A percentile compares a stretch with the other conserved stretches of the same genome.
Evolutionary conservation across 768 basidiomycete species (phyloP).

Genomic region (Boletellus sp.): DNA sequence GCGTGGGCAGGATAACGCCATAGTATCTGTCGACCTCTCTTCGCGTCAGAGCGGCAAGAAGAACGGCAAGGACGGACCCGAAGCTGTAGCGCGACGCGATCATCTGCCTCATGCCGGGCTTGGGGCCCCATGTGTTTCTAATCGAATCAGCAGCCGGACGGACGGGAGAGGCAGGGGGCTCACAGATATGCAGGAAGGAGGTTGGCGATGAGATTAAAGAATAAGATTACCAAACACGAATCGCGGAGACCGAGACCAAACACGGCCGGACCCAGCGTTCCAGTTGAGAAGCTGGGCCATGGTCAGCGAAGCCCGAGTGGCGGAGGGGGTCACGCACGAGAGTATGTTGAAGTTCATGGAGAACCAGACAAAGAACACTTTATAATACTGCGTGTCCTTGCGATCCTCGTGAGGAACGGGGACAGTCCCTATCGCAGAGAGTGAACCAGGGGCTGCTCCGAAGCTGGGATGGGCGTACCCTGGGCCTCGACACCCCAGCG

Average conservation of each 20-base stretch:
- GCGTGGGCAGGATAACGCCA: slow-evolving; percentile 48
- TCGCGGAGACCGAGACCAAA: slow-evolving; percentile 61
- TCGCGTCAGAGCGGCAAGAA: slow-evolving; percentile 11
- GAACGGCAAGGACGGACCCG: slow-evolving; percentile 40
- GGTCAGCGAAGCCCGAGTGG: neutral
- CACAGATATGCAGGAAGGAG: slow-evolving; percentile 59
- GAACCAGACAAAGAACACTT: slow-evolving; percentile 72
- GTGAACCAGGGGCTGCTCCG: neutral
- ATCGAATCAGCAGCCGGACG: neutral
- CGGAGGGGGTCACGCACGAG: slow-evolving; percentile 33
- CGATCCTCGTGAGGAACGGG: slow-evolving; percentile 51
- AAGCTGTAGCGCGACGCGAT: slow-evolving; percentile 63
- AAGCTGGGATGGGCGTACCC: slow-evolving; percentile 10
- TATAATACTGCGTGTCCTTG: slow-evolving; percentile 55
- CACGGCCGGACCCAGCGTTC: slow-evolving; percentile 61
- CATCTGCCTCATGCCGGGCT: slow-evolving; percentile 80
- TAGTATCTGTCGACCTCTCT: slow-evolving; percentile 41
- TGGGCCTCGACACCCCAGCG: slow-evolving; percentile 33
- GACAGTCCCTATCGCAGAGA: slow-evolving; percentile 39
- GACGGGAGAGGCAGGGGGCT: slow-evolving; percentile 13
- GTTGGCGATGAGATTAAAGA: slow-evolving; percentile 63
- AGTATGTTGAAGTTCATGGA: slow-evolving; percentile 66
- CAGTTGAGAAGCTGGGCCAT: slow-evolving; percentile 55
- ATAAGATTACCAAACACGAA: slow-evolving; percentile 60
- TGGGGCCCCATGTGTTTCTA: slow-evolving; percentile 72